Evolutionary conservation across 306 rosid genomes (phyloP).

Genomic region (Inga laurina): DNA sequence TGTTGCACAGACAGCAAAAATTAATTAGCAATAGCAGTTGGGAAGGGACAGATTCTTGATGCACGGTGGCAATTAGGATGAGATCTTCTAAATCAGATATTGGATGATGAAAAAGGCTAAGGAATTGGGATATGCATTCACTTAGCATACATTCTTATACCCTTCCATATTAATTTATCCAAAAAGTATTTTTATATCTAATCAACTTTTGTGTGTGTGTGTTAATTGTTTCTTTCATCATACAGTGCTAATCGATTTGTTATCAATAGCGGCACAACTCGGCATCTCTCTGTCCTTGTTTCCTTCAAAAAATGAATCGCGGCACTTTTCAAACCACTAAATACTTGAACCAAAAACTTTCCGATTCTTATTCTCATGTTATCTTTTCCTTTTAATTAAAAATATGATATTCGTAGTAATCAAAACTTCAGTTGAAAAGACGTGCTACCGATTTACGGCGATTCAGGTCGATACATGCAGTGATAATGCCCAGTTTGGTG

Average conservation of each 20-base stretch:
- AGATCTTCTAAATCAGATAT: constrained; percentile 32
- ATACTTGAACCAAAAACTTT: not conserved
- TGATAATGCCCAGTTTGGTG: not conserved
- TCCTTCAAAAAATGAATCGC: not conserved
- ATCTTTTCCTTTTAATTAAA: not conserved
- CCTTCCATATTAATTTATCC: not conserved
- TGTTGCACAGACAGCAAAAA: not conserved
- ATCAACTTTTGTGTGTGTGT: too few species aligned
- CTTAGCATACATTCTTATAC: constrained; percentile 19
- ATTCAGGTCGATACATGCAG: not conserved
- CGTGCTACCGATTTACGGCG: not conserved
- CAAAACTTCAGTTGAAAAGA: too few species aligned
- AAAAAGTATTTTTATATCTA: not conserved
- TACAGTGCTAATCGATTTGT: not conserved
- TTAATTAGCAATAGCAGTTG: not conserved
- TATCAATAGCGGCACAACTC: not conserved
- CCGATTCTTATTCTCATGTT: not conserved
- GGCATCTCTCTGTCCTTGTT: not conserved
- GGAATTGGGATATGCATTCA: constrained; percentile 33
- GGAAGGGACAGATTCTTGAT: constrained; percentile 42
- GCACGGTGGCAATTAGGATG: constrained; percentile 32
- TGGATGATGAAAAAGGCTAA: constrained; percentile 14
- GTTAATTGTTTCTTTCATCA: not conserved
- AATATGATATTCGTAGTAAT: not conserved
- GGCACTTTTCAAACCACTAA: not conserved